A percentile compares a stretch with the other conserved stretches of the same genome.
Conservation (phyloP, 257 asterid species). For the Fraxinus americana region DNA sequence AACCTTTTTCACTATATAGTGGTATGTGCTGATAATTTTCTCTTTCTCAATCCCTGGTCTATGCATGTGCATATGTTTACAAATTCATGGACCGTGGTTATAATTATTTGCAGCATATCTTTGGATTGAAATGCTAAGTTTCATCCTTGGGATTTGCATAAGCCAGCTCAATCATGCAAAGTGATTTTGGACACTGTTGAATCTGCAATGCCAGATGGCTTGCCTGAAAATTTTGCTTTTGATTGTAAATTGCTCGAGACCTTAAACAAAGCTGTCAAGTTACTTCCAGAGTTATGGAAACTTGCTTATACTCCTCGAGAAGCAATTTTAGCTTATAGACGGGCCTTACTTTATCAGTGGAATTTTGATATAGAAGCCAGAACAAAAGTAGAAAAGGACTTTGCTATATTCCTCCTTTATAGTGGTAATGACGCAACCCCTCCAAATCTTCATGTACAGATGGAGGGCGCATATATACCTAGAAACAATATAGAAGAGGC, state of each 20-base stretch:
- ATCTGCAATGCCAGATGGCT: constrained; percentile 71
- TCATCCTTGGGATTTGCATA: constrained; percentile 47
- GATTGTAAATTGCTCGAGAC: constrained; percentile 74
- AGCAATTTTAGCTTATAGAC: constrained; percentile 64
- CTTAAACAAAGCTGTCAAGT: constrained; percentile 70
- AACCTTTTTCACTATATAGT: constrained; percentile 14
- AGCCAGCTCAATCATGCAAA: constrained; percentile 81
- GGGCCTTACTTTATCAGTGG: constrained; percentile 86
- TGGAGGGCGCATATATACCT: constrained; percentile 74
- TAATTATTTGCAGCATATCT: background rate
- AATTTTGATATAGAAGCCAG: constrained; percentile 62
- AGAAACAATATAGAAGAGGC: constrained; percentile 87
- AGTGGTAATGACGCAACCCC: constrained; percentile 79
- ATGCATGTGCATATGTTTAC: background rate
- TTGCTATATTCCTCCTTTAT: constrained; percentile 77
- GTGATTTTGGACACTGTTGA: constrained; percentile 78
- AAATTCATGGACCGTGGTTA: background rate
- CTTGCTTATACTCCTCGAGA: constrained; percentile 64
- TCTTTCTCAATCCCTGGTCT: background rate
- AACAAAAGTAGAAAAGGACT: constrained; percentile 68
- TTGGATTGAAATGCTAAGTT: background rate
- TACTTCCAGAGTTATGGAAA: constrained; percentile 85
- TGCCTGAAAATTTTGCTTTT: constrained; percentile 58
- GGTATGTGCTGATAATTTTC: background rate
- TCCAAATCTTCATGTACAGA: constrained; percentile 80